phyloP scores from a whole-genome alignment of 164 flowering plant species.

The Litsea cubeba region DNA sequence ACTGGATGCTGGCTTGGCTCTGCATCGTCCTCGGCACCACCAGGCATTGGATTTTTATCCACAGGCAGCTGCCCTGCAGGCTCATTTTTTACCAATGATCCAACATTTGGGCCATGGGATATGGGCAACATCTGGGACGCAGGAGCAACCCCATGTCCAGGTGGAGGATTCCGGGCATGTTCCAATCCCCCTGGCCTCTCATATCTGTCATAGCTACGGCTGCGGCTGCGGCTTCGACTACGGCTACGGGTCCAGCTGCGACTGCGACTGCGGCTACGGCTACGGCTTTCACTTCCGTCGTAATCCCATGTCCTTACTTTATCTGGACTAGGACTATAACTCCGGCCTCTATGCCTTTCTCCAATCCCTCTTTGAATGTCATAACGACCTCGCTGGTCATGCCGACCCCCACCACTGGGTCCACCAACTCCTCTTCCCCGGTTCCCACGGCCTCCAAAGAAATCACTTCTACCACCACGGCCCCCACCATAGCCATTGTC shows the following conservation, averaged over 20 bases:
- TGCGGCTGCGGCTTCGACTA: conserved; percentile 27
- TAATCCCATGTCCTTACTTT: conserved; percentile 55
- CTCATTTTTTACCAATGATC: conserved; percentile 13
- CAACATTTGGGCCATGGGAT: conserved; percentile 25
- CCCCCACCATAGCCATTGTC: conserved; percentile 23
- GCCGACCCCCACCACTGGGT: conserved; percentile 43
- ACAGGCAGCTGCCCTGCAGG: conserved; percentile 13
- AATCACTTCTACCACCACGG: conserved; percentile 37
- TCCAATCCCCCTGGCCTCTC: conserved; percentile 18
- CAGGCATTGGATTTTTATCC: conserved; percentile 11
- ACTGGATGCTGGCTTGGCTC: conserved; percentile 13
- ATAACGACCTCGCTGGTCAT: conserved; percentile 52
- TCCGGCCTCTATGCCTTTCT: conserved; percentile 56
- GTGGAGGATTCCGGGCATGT: conserved; percentile 14
- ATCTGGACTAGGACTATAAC: conserved; percentile 56
- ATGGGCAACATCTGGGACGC: conserved; percentile 27
- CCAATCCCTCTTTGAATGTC: conserved; percentile 46
- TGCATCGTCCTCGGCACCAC: conserved; percentile 6
- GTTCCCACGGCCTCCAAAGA: conserved; percentile 46
- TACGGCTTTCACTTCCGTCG: conserved; percentile 32
- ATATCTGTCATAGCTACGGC: conserved; percentile 33
- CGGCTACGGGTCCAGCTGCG: conserved; percentile 28
- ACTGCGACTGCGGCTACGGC: conserved; percentile 32
- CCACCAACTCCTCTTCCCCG: conserved; percentile 58
- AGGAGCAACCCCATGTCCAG: conserved; percentile 22